Conservation (phyloP, 345 rosid genomes). For the Excoecaria agallocha region DNA sequence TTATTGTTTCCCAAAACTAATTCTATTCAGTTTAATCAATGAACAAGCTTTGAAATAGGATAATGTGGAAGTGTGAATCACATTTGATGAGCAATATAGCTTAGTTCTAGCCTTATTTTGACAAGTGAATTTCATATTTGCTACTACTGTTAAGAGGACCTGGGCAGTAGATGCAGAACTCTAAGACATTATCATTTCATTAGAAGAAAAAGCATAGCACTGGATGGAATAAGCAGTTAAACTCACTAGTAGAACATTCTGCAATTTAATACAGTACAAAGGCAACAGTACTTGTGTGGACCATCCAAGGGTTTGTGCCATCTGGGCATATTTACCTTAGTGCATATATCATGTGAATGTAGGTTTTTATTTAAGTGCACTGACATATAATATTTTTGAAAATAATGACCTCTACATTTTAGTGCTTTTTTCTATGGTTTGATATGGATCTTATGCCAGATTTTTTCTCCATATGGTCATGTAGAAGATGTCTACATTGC, state of each 20-base stretch:
- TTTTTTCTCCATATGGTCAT: conserved; percentile 66
- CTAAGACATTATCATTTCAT: background rate
- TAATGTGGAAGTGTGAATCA: background rate
- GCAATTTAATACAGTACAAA: background rate
- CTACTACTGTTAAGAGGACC: background rate
- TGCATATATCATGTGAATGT: background rate
- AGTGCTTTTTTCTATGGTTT: background rate
- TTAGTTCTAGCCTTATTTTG: background rate
- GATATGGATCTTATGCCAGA: conserved; percentile 41
- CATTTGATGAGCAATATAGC: background rate
- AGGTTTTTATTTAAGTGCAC: background rate
- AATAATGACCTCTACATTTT: background rate
- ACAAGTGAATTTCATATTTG: background rate
- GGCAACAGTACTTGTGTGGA: background rate
- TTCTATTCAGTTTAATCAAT: background rate
- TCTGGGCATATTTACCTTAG: background rate
- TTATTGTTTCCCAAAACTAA: background rate
- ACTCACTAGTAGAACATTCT: background rate
- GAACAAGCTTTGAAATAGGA: background rate
- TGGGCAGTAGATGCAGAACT: background rate
- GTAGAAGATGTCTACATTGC: conserved; percentile 70
- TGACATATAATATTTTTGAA: background rate
- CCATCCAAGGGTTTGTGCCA: background rate
- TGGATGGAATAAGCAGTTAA: background rate
- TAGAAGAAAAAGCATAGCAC: background rate